Evolutionary conservation across 23 red algal species (phyloP), one percentile per base, ranked within the genome.

Genomic region (Agarophyton chilense): DNA sequence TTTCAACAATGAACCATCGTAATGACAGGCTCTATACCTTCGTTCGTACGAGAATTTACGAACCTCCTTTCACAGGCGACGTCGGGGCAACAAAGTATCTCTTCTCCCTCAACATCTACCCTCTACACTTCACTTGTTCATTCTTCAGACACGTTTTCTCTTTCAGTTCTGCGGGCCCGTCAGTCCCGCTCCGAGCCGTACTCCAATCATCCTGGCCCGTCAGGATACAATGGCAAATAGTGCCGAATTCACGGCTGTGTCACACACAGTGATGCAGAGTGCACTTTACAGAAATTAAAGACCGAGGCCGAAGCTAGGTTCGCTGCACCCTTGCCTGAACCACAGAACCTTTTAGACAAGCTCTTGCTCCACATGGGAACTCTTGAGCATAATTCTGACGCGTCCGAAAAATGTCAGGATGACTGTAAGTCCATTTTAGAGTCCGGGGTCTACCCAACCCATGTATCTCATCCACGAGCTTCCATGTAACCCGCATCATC

Each of bases 351-450:
- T 14, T 24, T 47, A 25, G 21, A 74, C 4, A 18, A 74, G 25
- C 8, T 74, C n/a, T 49, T 19, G 36, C 8, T 47, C 26, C 7
- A 39, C 32, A 25, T 40, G 68, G 11, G 68, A 7, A 44, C 17
- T 72, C 43, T 67, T 6, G 28, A 42, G 31, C 39, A 47, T 18
- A 74, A 47, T 18, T 10, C 28, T 19, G 62, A 67, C 62, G 6
- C 44, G 12, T 6, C 6, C 12, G 44, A 12, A 9, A 6, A 47
- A 6, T 9, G 1, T 35, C 9, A 5, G 11, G 25, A 45, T 18
- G 34, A 74, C 43, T 4, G 68, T 74, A 74, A 1, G 76, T 60
- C n/a, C 51, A 34, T 84, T 6, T 58, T 68, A 2, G 80, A 84
- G 31, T 68, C 58, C 50, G 60, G 32, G 5, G 80, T 58, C 36